Conservation (phyloP, 257 asterid genomes). For the Vinca minor region DNA sequence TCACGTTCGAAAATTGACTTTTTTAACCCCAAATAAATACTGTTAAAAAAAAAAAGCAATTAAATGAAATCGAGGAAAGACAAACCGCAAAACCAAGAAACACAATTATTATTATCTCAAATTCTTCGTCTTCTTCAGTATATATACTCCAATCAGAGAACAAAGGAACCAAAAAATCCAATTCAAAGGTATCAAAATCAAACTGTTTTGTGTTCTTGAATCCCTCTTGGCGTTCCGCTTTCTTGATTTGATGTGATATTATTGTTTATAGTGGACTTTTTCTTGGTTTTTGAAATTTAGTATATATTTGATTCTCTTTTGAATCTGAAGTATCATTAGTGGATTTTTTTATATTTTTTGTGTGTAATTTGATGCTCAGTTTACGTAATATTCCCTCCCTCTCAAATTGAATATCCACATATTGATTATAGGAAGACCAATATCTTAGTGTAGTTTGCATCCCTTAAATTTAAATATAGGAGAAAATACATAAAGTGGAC, state of each 20-base stretch:
- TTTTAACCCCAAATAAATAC: no score
- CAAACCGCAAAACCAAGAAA: conserved; percentile 1
- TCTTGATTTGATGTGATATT: conserved; percentile 9
- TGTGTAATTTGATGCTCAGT: neutral
- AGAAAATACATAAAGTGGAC: no score
- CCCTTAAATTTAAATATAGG: no score
- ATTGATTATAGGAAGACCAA: no score
- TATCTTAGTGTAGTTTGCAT: no score
- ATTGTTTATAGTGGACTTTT: neutral
- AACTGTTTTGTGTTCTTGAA: neutral
- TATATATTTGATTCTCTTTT: neutral
- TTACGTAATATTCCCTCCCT: neutral
- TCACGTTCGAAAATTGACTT: no score
- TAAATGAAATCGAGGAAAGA: conserved; percentile 11
- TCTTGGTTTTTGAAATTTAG: neutral
- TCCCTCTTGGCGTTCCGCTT: conserved; percentile 2
- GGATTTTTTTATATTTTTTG: neutral
- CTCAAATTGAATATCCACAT: no score
- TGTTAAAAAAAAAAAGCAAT: no score
- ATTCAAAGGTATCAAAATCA: neutral
- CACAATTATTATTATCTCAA: neutral
- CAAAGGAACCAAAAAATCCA: conserved; percentile 7
- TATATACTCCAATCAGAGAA: conserved; percentile 4
- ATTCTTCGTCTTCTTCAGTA: neutral
- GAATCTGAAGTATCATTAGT: conserved; percentile 1